Evolutionary conservation across 2,329 filamentous ascomycete species (phyloP).

Genomic region (Neocatenulostroma microsporum): DNA sequence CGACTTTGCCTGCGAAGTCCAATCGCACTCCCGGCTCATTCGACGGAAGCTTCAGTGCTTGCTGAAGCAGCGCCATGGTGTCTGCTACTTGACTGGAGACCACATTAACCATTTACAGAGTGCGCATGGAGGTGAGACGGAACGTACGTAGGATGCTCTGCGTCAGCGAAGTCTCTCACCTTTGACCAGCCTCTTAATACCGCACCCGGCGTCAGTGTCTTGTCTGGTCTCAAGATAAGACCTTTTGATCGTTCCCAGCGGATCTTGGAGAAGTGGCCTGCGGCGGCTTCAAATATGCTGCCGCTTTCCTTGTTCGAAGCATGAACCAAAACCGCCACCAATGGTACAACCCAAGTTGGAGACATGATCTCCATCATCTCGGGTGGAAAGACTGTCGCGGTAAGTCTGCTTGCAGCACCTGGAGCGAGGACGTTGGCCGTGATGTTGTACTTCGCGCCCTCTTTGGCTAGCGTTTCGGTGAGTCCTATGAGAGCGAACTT

Average conservation of each 20-base stretch:
- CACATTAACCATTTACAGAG: constrained; percentile 36
- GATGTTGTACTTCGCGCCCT: constrained; percentile 96
- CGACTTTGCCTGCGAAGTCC: constrained; percentile 44
- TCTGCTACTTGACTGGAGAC: constrained; percentile 61
- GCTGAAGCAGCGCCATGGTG: constrained; percentile 73
- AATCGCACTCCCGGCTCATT: constrained; percentile 63
- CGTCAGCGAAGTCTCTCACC: constrained; percentile 65
- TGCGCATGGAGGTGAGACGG: too few relatives aligned
- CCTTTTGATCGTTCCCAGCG: constrained; percentile 88
- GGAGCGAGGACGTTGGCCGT: constrained; percentile 89
- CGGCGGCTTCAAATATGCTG: constrained; percentile 85
- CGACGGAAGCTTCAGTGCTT: constrained; percentile 65
- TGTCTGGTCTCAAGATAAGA: constrained; percentile 78
- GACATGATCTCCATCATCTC: constrained; percentile 76
- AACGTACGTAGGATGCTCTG: constrained; percentile 65
- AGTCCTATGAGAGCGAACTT: constrained; percentile 93
- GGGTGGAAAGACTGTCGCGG: constrained; percentile 83
- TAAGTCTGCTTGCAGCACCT: constrained; percentile 90
- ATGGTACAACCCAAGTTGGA: constrained; percentile 87
- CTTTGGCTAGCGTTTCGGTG: constrained; percentile 92
- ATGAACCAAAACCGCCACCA: constrained; percentile 82
- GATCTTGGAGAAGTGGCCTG: constrained; percentile 82
- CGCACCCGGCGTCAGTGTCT: constrained; percentile 74
- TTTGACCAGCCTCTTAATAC: constrained; percentile 81
- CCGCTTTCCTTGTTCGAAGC: constrained; percentile 73